Evolutionary conservation across 1,284 basidiomycete genomes (phyloP).

Genomic region (Lentinula novae-zelandiae): DNA sequence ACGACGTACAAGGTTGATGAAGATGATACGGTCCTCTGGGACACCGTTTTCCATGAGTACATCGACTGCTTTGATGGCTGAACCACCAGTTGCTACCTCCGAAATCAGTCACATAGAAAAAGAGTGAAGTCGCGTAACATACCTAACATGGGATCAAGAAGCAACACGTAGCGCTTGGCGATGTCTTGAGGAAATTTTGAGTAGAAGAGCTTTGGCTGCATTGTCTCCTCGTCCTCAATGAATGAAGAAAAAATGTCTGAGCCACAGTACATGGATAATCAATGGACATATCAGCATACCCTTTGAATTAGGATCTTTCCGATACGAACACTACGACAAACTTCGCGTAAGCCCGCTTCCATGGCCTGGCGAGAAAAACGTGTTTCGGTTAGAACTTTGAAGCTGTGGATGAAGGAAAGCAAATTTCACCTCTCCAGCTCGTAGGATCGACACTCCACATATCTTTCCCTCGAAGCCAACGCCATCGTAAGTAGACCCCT

Average conservation of each 20-base stretch:
- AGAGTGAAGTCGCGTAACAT: constrained; percentile 21
- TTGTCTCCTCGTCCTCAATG: constrained; percentile 85
- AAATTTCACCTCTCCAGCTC: constrained; percentile 70
- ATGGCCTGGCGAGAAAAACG: constrained; percentile 58
- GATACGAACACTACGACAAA: constrained; percentile 88
- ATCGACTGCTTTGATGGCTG: constrained; percentile 96
- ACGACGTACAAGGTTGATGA: constrained; percentile 86
- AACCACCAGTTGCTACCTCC: constrained; percentile 86
- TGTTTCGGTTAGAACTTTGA: background rate
- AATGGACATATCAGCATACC: constrained; percentile 35
- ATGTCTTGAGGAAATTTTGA: constrained; percentile 95
- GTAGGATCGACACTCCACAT: constrained; percentile 90
- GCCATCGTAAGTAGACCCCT: constrained; percentile 83
- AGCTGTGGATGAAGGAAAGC: constrained; percentile 13
- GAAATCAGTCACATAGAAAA: background rate
- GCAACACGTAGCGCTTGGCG: constrained; percentile 84
- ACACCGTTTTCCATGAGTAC: constrained; percentile 91
- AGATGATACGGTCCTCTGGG: constrained; percentile 87
- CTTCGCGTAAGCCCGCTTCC: constrained; percentile 92
- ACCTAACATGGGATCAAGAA: constrained; percentile 98
- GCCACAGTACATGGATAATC: background rate
- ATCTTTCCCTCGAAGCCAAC: constrained; percentile 94
- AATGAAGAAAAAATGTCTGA: background rate
- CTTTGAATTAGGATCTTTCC: constrained; percentile 95
- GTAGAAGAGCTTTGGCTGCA: constrained; percentile 87